phyloP scores from a whole-genome alignment of 1,284 basidiomycete genomes.

The Ustanciosporium gigantosporum region DNA sequence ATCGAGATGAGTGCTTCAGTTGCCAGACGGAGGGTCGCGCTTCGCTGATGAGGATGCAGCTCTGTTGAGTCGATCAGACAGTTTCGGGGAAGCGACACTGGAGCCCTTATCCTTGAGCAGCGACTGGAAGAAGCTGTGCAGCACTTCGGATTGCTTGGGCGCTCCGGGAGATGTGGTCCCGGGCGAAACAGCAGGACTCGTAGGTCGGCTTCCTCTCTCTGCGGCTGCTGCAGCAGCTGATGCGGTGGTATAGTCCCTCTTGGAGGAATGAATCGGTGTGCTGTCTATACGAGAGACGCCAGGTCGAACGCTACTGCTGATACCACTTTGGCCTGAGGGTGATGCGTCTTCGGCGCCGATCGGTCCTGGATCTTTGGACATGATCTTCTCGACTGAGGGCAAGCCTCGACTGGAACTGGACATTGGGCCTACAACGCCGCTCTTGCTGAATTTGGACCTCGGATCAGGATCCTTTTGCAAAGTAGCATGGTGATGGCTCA shows the following conservation, averaged over 20 bases:
- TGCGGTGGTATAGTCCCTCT: constrained; percentile 19
- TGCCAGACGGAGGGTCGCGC: too few species aligned
- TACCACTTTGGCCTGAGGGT: too few species aligned
- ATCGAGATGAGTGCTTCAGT: too few species aligned
- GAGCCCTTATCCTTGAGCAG: constrained; percentile 32
- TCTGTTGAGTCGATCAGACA: background rate
- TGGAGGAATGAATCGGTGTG: background rate
- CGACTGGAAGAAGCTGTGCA: constrained; percentile 57
- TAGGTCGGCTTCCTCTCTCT: constrained; percentile 5
- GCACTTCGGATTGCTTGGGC: constrained; percentile 51
- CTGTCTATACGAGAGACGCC: background rate
- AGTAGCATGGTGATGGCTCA: constrained; percentile 36
- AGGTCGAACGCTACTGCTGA: background rate
- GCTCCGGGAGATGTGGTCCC: constrained; percentile 17
- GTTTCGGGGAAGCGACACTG: constrained; percentile 12
- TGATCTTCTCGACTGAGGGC: constrained; percentile 37
- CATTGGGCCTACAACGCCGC: constrained; percentile 45
- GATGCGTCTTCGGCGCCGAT: background rate
- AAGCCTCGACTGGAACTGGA: constrained; percentile 23
- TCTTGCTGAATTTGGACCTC: constrained; percentile 27
- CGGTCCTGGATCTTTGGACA: constrained; percentile 8
- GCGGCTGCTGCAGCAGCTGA: constrained; percentile 16
- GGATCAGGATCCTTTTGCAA: constrained; percentile 34
- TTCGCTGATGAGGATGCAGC: too few species aligned
- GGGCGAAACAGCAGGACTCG: constrained; percentile 17